These are phyloP conservation scores for Trifolium fragiferum DNA, from an alignment of 306 rosid species.

Conservation along the genomic window DNA sequence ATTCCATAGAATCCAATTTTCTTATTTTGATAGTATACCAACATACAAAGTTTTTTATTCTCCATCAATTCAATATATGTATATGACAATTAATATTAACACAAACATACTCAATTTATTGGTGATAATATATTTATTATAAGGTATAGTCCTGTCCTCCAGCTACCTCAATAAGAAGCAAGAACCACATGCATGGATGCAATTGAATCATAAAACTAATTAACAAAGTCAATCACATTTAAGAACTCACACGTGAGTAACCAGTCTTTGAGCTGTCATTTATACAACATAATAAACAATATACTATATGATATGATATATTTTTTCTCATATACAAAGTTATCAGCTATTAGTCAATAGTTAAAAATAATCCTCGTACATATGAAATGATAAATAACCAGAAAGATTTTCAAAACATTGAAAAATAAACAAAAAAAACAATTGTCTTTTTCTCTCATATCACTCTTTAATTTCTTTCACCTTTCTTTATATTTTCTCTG, in stretches of 20 bases:
- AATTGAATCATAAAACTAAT: constrained; percentile 58
- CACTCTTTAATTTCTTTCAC: constrained; percentile 1
- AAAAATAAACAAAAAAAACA: constrained; percentile 41
- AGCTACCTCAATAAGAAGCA: constrained; percentile 54
- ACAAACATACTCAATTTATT: constrained; percentile 43
- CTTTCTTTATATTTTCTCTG: constrained; percentile 17
- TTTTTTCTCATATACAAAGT: background rate
- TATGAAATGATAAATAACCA: background rate
- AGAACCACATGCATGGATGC: constrained; percentile 71
- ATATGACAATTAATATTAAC: constrained; percentile 32
- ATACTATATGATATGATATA: no score
- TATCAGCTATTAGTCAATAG: background rate
- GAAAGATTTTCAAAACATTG: constrained; percentile 41
- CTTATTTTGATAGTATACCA: no score
- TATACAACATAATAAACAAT: background rate
- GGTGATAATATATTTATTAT: constrained; percentile 7
- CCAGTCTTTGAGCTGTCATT: constrained; percentile 58
- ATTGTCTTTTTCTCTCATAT: constrained; percentile 22
- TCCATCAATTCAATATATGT: background rate
- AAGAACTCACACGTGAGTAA: constrained; percentile 80
- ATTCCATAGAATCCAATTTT: no score
- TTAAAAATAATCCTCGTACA: constrained; percentile 52
- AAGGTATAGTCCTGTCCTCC: constrained; percentile 24
- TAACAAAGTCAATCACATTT: constrained; percentile 82
- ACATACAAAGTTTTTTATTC: background rate